Conservation (phyloP, 2,329 filamentous ascomycete species). For the Beauveria australis region DNA sequence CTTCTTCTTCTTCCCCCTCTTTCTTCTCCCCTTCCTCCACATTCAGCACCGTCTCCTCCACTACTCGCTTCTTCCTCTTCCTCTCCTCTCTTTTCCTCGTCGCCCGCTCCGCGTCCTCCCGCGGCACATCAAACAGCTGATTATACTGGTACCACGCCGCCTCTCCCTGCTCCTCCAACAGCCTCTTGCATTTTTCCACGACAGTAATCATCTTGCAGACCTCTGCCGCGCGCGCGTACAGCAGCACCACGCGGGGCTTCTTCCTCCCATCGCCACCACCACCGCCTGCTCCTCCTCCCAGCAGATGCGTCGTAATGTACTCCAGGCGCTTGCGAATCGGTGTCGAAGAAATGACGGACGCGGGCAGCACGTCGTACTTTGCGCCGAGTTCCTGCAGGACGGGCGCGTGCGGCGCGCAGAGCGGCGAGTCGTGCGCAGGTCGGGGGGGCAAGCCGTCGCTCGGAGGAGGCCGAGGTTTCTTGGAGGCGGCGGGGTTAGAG, state of each 20-base stretch:
- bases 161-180: conserved; percentile 36
- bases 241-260: conserved; percentile 30
- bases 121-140: conserved; percentile 40
- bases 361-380: conserved; percentile 41
- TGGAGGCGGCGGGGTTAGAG: neutral
- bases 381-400: conserved; percentile 31
- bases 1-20: conserved; percentile 17
- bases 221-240: conserved; percentile 42
- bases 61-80: conserved; percentile 23
- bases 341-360: conserved; percentile 52
- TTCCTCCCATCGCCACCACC: neutral
- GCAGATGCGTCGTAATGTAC: conserved; percentile 37
- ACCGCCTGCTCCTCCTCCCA: conserved; percentile 17
- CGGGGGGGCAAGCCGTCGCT: neutral
- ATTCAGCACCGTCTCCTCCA: conserved; percentile 36
- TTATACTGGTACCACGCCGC: conserved; percentile 50
- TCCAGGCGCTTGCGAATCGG: conserved; percentile 48
- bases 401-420: conserved; percentile 9
- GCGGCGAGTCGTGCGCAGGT: conserved; percentile 1
- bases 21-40: conserved; percentile 15
- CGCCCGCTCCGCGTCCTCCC: conserved; percentile 18
- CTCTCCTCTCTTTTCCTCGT: conserved; percentile 16
- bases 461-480: neutral
- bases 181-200: conserved; percentile 55
- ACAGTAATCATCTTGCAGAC: conserved; percentile 61